phyloP scores from a whole-genome alignment of 129 eudicot species.

The Heracleum sosnowskyi region DNA sequence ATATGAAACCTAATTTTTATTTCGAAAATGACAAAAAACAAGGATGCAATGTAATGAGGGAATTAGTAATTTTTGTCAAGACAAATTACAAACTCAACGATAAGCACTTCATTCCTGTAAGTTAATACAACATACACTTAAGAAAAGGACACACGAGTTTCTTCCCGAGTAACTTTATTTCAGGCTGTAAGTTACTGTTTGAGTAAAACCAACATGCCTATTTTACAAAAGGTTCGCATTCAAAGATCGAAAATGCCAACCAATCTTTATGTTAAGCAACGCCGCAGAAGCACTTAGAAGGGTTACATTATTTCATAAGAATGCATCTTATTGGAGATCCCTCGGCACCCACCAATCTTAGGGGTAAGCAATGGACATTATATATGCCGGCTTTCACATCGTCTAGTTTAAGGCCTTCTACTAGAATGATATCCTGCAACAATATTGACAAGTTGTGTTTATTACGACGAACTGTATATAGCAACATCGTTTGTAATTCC shows the following conservation, averaged over 20 bases:
- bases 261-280: background rate
- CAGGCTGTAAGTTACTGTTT: background rate
- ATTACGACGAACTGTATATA: background rate
- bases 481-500: background rate
- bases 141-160: no score
- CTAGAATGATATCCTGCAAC: constrained; percentile 66
- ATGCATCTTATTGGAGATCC: constrained; percentile 88
- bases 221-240: background rate
- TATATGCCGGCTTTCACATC: constrained; percentile 47
- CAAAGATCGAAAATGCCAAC: background rate
- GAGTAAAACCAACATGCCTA: background rate
- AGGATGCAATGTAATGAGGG: no score
- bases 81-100: no score
- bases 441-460: background rate
- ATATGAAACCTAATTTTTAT: no score
- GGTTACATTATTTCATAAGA: constrained; percentile 28
- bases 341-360: constrained; percentile 70
- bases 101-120: no score
- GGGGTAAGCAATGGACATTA: constrained; percentile 70
- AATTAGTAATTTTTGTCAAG: no score
- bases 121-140: no score
- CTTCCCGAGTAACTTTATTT: no score
- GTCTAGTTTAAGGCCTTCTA: constrained; percentile 75
- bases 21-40: no score
- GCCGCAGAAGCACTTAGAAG: background rate